Evolutionary conservation across 2,329 filamentous ascomycete genomes (phyloP).

Genomic region (Setomelanomma holmii): DNA sequence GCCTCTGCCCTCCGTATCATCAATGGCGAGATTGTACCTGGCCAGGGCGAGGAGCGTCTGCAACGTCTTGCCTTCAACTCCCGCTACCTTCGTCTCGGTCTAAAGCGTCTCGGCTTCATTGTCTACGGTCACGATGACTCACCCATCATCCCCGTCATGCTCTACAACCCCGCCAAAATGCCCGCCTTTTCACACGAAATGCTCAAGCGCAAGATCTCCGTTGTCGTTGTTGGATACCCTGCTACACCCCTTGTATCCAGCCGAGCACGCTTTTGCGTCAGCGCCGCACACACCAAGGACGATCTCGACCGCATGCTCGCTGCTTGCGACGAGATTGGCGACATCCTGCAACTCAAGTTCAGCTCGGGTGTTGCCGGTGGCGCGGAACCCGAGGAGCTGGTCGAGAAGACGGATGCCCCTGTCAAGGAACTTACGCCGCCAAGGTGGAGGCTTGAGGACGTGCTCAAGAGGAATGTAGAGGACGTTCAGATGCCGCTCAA

Average conservation of each 20-base stretch:
- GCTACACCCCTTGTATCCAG: conserved; percentile 95
- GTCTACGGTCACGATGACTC: conserved; percentile 98
- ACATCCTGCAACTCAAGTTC: conserved; percentile 93
- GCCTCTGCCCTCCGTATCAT: conserved; percentile 86
- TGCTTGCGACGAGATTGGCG: conserved; percentile 91
- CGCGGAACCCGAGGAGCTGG: conserved; percentile 76
- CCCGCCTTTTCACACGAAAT: conserved; percentile 98
- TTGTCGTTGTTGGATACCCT: conserved; percentile 96
- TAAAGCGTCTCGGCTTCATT: conserved; percentile 96
- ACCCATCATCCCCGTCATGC: conserved; percentile 90
- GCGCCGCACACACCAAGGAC: conserved; percentile 96
- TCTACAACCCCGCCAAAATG: conserved; percentile 99
- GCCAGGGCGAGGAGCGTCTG: conserved; percentile 93
- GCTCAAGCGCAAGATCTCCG: conserved; percentile 95
- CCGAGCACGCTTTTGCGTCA: conserved; percentile 93
- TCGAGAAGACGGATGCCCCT: conserved; percentile 63
- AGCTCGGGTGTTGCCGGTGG: conserved; percentile 95
- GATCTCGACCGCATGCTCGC: conserved; percentile 88
- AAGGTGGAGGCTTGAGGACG: conserved; percentile 78
- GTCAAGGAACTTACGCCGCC: conserved; percentile 66
- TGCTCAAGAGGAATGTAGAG: conserved; percentile 74
- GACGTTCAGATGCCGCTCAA: conserved; percentile 77
- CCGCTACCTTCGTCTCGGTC: conserved; percentile 92
- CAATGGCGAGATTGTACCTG: conserved; percentile 82
- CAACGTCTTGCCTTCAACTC: conserved; percentile 98